These are phyloP conservation scores for Epicoccum sorghinum DNA, from an alignment of 2,329 filamentous ascomycete genomes.

Conservation along the genomic window DNA sequence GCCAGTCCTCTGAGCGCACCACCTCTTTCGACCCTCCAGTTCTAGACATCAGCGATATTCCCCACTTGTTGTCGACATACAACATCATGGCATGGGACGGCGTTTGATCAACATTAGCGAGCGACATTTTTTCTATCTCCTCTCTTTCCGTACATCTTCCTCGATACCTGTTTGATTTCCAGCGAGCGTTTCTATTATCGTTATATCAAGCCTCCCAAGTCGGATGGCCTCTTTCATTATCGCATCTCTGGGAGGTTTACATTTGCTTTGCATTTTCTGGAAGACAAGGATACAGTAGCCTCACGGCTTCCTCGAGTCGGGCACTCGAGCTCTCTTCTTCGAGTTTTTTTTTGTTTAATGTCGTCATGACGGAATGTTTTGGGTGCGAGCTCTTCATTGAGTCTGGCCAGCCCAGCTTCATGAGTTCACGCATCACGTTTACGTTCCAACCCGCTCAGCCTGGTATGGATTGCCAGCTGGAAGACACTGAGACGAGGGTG, in stretches of 20 bases:
- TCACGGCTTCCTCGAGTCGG: conserved; percentile 51
- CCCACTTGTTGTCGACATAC: conserved; percentile 41
- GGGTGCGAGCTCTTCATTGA: conserved; percentile 46
- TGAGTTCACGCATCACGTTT: conserved; percentile 42
- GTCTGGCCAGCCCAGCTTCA: conserved; percentile 43
- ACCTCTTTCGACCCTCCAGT: conserved; percentile 45
- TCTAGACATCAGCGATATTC: conserved; percentile 53
- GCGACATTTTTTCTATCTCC: conserved; percentile 37
- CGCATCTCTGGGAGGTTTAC: conserved; percentile 54
- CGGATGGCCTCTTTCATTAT: conserved; percentile 32
- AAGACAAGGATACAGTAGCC: conserved; percentile 48
- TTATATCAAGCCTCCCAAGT: conserved; percentile 39
- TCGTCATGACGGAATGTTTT: conserved; percentile 38
- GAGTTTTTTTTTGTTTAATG: conserved; percentile 44
- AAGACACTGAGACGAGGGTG: conserved; percentile 35
- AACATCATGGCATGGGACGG: conserved; percentile 60
- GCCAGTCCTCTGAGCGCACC: conserved; percentile 51
- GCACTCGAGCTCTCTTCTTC: conserved; percentile 44
- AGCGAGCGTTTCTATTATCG: conserved; percentile 46
- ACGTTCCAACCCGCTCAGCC: conserved; percentile 35
- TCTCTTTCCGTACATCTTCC: conserved; percentile 23
- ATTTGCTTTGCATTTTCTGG: conserved; percentile 50
- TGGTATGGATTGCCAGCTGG: conserved; percentile 50
- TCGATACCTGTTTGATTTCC: conserved; percentile 53
- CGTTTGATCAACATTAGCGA: conserved; percentile 57